Base-by-base conservation (phyloP, 805 yeast genomes). In the Middelhovenomyces tepae region DNA sequence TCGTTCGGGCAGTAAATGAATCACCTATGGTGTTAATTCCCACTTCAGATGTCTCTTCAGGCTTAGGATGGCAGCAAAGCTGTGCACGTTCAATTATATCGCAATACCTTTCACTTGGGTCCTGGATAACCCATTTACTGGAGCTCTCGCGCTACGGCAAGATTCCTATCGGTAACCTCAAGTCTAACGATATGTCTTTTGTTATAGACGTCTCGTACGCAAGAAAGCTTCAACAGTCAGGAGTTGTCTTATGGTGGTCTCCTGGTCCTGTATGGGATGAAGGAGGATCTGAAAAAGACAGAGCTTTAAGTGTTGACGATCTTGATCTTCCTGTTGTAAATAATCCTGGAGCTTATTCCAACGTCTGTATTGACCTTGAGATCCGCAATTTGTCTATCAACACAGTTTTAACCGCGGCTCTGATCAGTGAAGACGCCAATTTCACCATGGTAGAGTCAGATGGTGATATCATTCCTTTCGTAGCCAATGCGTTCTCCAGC, bases 181-280 rank as follows among this genome's bases (percentile, higher is more conserved):
- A 75, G 42, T 65, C 75, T n/a, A 89, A 81, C 37, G 80, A 83
- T 42, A 65, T 78, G 57, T 78, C 82, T 0, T 82, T 73, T 46
- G 62, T 86, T 46, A 80, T 89, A 38, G 99, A 91, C 55, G 69
- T 89, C 26, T 76, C 76, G 35, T 91, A 84, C 54, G 94, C 97
- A 0, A 66, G 98, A 47, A 66, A 76, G 32, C 65, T 91, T 36
- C 63, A 63, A 13, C 67, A 73, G 29, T 71, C 73, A 30, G 73
- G 75, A 39, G 71, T 82, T 25, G 78, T 89, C 4, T 60, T 93
- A 19, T 91, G 98, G 97, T 91, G 98, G 97, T 82, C 94, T 0
- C 72, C 77, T 3, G 65, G 67, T 11, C 81, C 89, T 1, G 56
- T 69, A 28, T 89, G 95, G 0, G 95, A 85, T 49, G 78, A 73